Evolutionary conservation across 1,284 basidiomycete species (phyloP), one percentile per base, ranked within the genome.

Genomic region (Trichosporon coremiiforme): DNA sequence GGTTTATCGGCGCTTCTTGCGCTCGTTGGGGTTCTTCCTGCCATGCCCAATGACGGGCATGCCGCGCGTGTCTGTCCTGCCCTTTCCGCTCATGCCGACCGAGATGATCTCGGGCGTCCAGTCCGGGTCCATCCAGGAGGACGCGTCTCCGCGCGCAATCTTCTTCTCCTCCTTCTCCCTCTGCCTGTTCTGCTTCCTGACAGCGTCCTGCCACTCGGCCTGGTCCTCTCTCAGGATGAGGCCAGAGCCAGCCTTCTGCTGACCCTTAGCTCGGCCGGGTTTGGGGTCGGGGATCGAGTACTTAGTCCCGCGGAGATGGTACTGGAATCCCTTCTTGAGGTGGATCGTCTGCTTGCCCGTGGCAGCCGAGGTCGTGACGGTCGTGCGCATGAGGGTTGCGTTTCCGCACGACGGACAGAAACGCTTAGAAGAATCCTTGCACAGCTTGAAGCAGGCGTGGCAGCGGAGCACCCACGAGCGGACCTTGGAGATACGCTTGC

Each of bases 361-460:
- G 17, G 85, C 87, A 12, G 90, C 87, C 20, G 75, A 74, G 66
- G 95, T 88, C 1, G 94, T 94, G 50, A 98, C 94, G 2, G 95
- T 95, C 2, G 93, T 91, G 71, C 96, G 91, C 66, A 98, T 85
- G 33, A 99, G 87, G 0, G 97, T 92, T 0, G 94, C 88, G 78
- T 95, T 96, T 50, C 97, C 97, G 82, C 97, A 99, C 9, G 94
- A 93, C 0, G 97, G 96, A 81, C 97, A 99, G 86, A 99, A 99
- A 77, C 94, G 94, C 82, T 94, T 94, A n/a, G 92, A 91, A 38
- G 89, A 87, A 82, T 99, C 95, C 86, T 95, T 98, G 86, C 96
- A 99, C 73, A 98, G 89, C 95, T 98, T 98, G 89, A 95, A 98
- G 85, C 97, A 99, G 17, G 95, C 97, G 84, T 99, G 97, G 84